Percentiles rank a stretch among this genome's conserved stretches.
Evolutionary conservation across 2,329 filamentous ascomycete genomes (phyloP).

Genomic region (Lecanicillium sp.): DNA sequence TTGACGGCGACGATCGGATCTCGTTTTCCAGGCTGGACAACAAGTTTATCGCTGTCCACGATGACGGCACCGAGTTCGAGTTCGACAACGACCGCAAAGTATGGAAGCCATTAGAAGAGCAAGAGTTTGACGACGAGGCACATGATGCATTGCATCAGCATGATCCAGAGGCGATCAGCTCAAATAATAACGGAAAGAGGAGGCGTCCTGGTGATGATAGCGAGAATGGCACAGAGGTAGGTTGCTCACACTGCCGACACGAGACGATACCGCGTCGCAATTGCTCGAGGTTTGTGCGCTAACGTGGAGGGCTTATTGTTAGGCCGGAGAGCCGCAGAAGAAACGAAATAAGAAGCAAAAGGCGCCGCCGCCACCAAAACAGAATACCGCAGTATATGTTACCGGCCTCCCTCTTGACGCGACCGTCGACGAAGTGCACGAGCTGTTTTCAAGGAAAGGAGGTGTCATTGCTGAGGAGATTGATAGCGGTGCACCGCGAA

Average conservation of each 20-base stretch:
- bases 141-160: constrained; percentile 24
- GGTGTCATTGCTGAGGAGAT: constrained; percentile 93
- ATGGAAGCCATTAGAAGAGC: constrained; percentile 63
- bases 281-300: no score
- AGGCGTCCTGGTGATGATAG: constrained; percentile 29
- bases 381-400: constrained; percentile 90
- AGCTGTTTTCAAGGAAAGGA: constrained; percentile 74
- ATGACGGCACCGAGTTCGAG: constrained; percentile 77
- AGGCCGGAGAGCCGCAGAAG: constrained; percentile 23
- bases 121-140: constrained; percentile 27
- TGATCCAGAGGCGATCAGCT: constrained; percentile 15
- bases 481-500: constrained; percentile 75
- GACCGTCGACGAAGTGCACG: constrained; percentile 69
- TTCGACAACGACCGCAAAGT: constrained; percentile 63
- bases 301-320: constrained; percentile 12
- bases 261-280: no score
- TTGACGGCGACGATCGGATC: constrained; percentile 72
- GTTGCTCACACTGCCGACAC: constrained; percentile 14
- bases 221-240: constrained; percentile 33
- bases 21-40: constrained; percentile 77
- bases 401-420: constrained; percentile 78
- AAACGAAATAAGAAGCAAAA: constrained; percentile 38
- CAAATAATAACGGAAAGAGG: constrained; percentile 27
- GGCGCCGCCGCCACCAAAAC: constrained; percentile 40
- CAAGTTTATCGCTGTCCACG: constrained; percentile 77